Evolutionary conservation across 148 eudicot genomes (phyloP).

Genomic region (Fagopyrum tataricum): DNA sequence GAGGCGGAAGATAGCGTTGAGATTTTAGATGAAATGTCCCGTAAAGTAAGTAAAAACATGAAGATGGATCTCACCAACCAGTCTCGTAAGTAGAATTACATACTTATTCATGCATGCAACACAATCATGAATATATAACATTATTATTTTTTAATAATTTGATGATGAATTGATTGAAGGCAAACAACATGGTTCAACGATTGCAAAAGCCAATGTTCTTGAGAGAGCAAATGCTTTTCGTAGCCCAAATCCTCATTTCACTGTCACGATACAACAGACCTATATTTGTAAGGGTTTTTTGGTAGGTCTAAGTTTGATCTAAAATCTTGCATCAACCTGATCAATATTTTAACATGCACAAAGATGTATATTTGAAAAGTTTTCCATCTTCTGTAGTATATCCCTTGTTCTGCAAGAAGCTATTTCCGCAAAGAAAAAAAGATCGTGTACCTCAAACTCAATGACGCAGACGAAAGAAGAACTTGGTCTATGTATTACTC

Average conservation of each 20-base stretch:
- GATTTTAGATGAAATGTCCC: neutral
- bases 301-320: neutral
- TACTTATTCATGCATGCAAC: neutral
- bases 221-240: neutral
- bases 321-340: neutral
- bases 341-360: neutral
- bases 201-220: neutral
- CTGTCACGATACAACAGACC: neutral
- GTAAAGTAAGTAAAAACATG: neutral
- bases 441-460: neutral
- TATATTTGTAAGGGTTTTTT: neutral
- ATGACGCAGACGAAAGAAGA: neutral
- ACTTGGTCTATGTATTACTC: neutral
- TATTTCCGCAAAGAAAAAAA: neutral
- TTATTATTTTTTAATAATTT: too few species aligned
- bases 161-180: neutral
- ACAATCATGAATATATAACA: too few species aligned
- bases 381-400: neutral
- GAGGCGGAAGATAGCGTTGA: neutral
- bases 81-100: neutral
- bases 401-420: neutral
- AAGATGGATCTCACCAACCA: neutral
- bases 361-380: neutral
- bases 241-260: conserved; percentile 1
- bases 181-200: neutral